These are phyloP conservation scores for Coemansia sp. DNA, from an alignment of 192 early-diverging fungal genomes.

Conservation along the genomic window DNA sequence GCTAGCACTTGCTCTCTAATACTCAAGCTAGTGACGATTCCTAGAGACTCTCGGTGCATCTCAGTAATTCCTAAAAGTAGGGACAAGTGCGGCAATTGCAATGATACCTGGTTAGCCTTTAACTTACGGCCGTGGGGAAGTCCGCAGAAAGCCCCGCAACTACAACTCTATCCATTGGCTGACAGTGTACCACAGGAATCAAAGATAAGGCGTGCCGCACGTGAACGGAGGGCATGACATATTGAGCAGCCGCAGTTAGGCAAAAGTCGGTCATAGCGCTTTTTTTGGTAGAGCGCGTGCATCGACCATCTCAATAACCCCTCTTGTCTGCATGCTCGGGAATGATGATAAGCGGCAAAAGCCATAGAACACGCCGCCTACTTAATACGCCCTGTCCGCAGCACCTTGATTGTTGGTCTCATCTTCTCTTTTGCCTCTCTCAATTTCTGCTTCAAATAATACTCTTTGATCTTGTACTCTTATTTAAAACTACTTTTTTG, in stretches of 20 bases:
- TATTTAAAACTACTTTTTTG: background rate
- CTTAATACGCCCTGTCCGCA: background rate
- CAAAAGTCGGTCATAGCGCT: background rate
- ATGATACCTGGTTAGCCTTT: background rate
- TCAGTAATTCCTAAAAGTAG: background rate
- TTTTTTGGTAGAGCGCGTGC: background rate
- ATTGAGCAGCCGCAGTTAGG: background rate
- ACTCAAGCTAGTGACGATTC: background rate
- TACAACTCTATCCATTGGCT: background rate
- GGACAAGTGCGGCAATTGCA: background rate
- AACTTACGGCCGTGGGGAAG: background rate
- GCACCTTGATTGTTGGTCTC: background rate
- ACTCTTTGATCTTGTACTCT: background rate
- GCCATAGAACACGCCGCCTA: background rate
- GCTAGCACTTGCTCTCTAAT: background rate
- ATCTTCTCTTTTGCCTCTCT: background rate
- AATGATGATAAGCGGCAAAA: background rate
- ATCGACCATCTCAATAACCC: background rate
- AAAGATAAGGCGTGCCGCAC: background rate
- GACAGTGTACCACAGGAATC: background rate
- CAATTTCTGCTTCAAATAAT: background rate
- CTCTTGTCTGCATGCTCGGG: background rate
- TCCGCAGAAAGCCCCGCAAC: background rate
- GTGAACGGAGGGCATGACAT: background rate
- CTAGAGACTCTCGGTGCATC: background rate